Percentiles rank a stretch among this genome's conserved stretches.
These are phyloP conservation scores for Penicillium sp. DNA, from an alignment of 2,329 filamentous ascomycete genomes.

Conservation along the genomic window DNA sequence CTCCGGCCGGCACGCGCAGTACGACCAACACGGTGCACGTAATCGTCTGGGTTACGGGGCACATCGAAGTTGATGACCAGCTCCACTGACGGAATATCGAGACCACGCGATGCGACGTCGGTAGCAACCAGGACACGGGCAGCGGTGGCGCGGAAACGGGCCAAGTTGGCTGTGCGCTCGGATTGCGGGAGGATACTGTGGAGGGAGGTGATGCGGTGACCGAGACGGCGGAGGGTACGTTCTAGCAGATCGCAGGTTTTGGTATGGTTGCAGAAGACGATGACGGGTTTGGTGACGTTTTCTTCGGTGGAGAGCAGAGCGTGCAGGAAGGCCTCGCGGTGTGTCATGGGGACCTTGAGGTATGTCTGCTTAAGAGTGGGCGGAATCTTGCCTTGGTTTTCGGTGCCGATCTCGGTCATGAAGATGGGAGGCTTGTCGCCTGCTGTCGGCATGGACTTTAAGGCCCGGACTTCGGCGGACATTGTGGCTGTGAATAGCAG, in stretches of 20 bases:
- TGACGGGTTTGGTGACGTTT: constrained; percentile 74
- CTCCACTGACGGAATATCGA: constrained; percentile 90
- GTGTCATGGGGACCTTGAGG: constrained; percentile 82
- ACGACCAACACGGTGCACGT: constrained; percentile 93
- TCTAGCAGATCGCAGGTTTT: constrained; percentile 85
- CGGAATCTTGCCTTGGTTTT: constrained; percentile 70
- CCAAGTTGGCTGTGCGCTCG: constrained; percentile 82
- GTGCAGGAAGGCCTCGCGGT: constrained; percentile 93
- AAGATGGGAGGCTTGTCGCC: constrained; percentile 74
- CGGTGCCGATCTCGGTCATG: constrained; percentile 78
- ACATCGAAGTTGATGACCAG: constrained; percentile 95
- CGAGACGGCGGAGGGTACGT: constrained; percentile 78
- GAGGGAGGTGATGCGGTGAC: constrained; percentile 85
- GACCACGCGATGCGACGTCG: constrained; percentile 88
- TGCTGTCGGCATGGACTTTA: constrained; percentile 73
- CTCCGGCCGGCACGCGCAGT: constrained; percentile 86
- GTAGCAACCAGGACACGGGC: constrained; percentile 90
- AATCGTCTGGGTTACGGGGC: constrained; percentile 93
- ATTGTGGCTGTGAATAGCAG: constrained; percentile 95
- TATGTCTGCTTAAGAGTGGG: constrained; percentile 79
- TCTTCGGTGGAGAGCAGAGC: constrained; percentile 75
- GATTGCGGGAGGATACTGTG: constrained; percentile 84
- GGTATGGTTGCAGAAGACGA: constrained; percentile 94
- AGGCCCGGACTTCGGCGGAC: constrained; percentile 82
- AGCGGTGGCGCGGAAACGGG: constrained; percentile 83